A percentile compares a stretch with the other conserved stretches of the same genome.
Evolutionary conservation across 352 stramenopile species (phyloP).

Genomic region (Pythium monospermum): DNA sequence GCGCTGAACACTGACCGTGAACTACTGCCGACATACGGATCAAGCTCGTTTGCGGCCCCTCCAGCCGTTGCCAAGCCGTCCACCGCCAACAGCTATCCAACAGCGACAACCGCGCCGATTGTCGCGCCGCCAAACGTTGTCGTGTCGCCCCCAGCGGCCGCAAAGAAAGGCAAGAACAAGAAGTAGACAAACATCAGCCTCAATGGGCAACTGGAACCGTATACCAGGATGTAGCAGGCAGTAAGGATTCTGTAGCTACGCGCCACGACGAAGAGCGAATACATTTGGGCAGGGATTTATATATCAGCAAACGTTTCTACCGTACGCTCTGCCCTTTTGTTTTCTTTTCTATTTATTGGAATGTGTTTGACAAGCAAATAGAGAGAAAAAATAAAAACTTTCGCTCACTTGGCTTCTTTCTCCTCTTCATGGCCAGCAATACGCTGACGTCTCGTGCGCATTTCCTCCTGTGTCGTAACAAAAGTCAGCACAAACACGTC

Average conservation of each 20-base stretch:
- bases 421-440: background rate
- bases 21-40: slow-evolving; percentile 19
- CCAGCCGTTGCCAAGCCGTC: background rate
- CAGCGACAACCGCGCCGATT: background rate
- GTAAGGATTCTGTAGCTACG: too few relatives aligned
- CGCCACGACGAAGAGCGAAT: too few relatives aligned
- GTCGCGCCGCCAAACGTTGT: background rate
- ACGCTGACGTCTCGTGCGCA: slow-evolving; percentile 17
- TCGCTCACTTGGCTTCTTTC: slow-evolving; percentile 10
- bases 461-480: slow-evolving; percentile 28
- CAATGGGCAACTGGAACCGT: too few relatives aligned
- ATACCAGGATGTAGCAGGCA: too few relatives aligned
- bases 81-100: background rate
- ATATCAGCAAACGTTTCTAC: too few relatives aligned
- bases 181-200: too few relatives aligned
- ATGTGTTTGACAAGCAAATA: background rate
- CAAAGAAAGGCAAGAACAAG: slow-evolving; percentile 15
- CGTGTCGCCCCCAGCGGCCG: background rate
- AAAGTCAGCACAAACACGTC: too few relatives aligned
- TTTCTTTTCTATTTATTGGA: background rate
- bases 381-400: background rate
- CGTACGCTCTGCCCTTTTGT: too few relatives aligned
- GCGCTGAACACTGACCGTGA: slow-evolving; percentile 5
- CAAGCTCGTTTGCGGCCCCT: slow-evolving; percentile 8
- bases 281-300: too few relatives aligned